Conservation (phyloP, 371 early-diverging fungal genomes). For the Parasitella parasitica region DNA sequence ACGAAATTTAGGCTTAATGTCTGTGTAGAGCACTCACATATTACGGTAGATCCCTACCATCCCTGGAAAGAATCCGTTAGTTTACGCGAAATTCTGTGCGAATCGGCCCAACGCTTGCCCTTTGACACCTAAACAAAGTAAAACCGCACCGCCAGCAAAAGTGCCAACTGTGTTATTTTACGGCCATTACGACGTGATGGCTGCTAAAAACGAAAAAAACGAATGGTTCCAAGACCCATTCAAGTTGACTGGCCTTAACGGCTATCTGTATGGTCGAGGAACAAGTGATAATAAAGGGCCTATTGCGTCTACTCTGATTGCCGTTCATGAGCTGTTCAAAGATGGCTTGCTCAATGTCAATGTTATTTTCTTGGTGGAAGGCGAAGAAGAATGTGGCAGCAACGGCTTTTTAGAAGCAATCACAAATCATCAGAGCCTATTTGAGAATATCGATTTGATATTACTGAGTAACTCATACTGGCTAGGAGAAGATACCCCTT, state of each 20-base stretch:
- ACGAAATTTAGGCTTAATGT: neutral
- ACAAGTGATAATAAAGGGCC: slow-evolving; percentile 86
- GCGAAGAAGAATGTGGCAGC: slow-evolving; percentile 83
- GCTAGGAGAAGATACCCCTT: slow-evolving; percentile 68
- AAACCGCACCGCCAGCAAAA: neutral
- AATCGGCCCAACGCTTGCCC: slow-evolving; percentile 1
- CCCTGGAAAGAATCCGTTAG: slow-evolving; percentile 71
- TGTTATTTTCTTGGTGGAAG: slow-evolving; percentile 80
- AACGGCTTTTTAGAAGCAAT: slow-evolving; percentile 70
- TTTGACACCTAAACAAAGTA: too few relatives aligned
- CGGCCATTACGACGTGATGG: slow-evolving; percentile 86
- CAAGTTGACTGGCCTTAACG: slow-evolving; percentile 58
- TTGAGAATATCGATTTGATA: slow-evolving; percentile 70
- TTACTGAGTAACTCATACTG: slow-evolving; percentile 72
- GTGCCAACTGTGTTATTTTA: slow-evolving; percentile 70
- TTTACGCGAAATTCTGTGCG: slow-evolving; percentile 70
- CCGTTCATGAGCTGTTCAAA: slow-evolving; percentile 67
- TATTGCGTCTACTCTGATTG: slow-evolving; percentile 73
- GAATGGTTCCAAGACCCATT: slow-evolving; percentile 59
- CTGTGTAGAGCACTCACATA: neutral
- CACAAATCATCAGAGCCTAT: slow-evolving; percentile 50
- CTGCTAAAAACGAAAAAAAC: slow-evolving; percentile 57
- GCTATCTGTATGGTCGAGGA: slow-evolving; percentile 82
- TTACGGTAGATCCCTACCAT: slow-evolving; percentile 55
- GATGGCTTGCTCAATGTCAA: slow-evolving; percentile 62